A percentile compares a stretch with the other conserved stretches of the same genome.
Evolutionary conservation across 805 yeast species (phyloP).

Genomic region (Ogataea henricii): DNA sequence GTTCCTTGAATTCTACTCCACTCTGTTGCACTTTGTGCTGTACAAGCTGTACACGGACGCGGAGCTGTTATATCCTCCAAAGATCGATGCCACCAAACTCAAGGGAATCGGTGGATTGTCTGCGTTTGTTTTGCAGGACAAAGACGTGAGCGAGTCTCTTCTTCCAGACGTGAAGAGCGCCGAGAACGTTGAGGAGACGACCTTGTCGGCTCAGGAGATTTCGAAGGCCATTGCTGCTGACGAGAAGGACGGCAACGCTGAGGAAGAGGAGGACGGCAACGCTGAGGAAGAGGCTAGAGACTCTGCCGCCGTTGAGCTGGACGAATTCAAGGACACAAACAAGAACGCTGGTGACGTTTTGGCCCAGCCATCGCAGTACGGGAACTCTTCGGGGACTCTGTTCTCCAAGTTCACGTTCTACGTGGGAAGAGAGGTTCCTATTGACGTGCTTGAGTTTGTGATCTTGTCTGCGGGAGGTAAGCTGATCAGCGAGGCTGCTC

Average conservation of each 20-base stretch:
- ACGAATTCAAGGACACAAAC: slow-evolving; percentile 65
- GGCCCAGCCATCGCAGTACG: slow-evolving; percentile 65
- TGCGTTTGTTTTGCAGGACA: slow-evolving; percentile 72
- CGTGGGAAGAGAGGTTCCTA: slow-evolving; percentile 93
- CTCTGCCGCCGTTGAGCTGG: slow-evolving; percentile 56
- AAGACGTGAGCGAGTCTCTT: slow-evolving; percentile 37
- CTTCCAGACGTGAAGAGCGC: slow-evolving; percentile 37
- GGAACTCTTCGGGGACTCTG: slow-evolving; percentile 62
- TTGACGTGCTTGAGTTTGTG: slow-evolving; percentile 86
- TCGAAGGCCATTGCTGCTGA: slow-evolving; percentile 59
- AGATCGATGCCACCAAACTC: slow-evolving; percentile 66
- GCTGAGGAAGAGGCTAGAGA: slow-evolving; percentile 41
- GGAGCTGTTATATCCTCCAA: slow-evolving; percentile 89
- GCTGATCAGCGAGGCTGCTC: slow-evolving; percentile 80
- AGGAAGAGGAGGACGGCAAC: slow-evolving; percentile 39
- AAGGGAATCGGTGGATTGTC: slow-evolving; percentile 90
- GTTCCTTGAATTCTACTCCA: slow-evolving; percentile 92
- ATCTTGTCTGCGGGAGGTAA: slow-evolving; percentile 85
- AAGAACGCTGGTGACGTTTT: slow-evolving; percentile 69
- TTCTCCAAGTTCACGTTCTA: slow-evolving; percentile 78
- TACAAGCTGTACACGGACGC: slow-evolving; percentile 84
- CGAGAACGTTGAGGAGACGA: slow-evolving; percentile 35
- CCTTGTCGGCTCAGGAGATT: slow-evolving; percentile 44
- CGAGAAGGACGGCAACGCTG: slow-evolving; percentile 39
- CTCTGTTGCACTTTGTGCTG: slow-evolving; percentile 83